Conservation (phyloP, 257 asterid genomes). For the Ballota nigra region DNA sequence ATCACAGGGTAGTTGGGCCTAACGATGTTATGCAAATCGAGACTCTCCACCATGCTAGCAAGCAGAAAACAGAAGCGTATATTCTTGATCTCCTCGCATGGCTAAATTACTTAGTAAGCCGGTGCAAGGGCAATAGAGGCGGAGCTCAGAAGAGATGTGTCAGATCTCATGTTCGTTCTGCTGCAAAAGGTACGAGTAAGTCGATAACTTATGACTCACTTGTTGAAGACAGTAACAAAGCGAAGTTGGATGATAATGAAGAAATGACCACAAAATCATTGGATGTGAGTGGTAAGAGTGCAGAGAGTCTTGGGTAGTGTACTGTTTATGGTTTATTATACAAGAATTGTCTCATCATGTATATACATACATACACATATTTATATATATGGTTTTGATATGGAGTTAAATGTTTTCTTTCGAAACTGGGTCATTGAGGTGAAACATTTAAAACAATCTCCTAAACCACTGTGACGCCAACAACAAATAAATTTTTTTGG, state of each 20-base stretch:
- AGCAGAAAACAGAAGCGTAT: slow-evolving; percentile 56
- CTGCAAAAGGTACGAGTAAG: slow-evolving; percentile 12
- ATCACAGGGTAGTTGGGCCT: slow-evolving; percentile 43
- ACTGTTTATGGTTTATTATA: neutral
- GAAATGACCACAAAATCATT: neutral
- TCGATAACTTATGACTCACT: slow-evolving; percentile 1
- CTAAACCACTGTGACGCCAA: no score
- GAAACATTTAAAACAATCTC: no score
- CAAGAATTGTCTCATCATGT: slow-evolving; percentile 1
- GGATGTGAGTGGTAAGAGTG: slow-evolving; percentile 21
- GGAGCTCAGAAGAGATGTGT: slow-evolving; percentile 17
- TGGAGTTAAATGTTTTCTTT: neutral
- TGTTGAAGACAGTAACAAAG: slow-evolving; percentile 6
- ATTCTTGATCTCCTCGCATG: slow-evolving; percentile 62
- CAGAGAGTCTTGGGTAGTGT: neutral
- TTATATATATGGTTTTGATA: neutral
- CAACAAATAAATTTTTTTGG: no score
- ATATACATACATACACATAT: neutral
- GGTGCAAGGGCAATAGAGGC: slow-evolving; percentile 34
- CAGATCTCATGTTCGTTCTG: slow-evolving; percentile 16
- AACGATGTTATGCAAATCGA: slow-evolving; percentile 58
- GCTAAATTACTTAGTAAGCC: slow-evolving; percentile 62
- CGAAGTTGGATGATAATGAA: slow-evolving; percentile 1
- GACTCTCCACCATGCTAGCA: slow-evolving; percentile 73
- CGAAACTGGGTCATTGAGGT: no score